Evolutionary conservation across 371 early-diverging fungal species (phyloP), one percentile per base, ranked within the genome.

Genomic region (Haplosporangium sp.): DNA sequence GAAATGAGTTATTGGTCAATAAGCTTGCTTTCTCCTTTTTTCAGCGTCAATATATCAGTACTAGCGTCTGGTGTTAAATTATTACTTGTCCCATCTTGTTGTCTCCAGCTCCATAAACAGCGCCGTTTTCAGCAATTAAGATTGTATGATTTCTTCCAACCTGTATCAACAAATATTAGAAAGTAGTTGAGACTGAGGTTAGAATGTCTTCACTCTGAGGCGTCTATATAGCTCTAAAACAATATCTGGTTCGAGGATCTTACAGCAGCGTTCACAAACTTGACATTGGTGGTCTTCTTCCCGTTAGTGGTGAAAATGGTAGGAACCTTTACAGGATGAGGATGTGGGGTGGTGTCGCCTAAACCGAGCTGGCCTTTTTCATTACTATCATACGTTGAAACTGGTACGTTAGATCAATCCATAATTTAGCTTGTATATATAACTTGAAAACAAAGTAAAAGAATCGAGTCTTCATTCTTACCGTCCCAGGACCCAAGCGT

Each of bases 311-410:
- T 20, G 35, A 67, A 71, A 42, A 79, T 71, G n/a, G 84, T 72
- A 10, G 76, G 85, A 8, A 86, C 71, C 62, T 84, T 84, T 7
- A 83, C 27, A 5, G 86, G 86, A 38, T 60, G 67, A n/a, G 82
- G 75, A 39, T 74, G 82, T 40, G 77, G 65, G 15, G 52, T 50
- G 7, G 66, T 77, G 45, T 86, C 86, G 8, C 85, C 87, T 11
- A 83, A 48, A 11, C 87, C 87, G 20, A 87, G 71, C 60, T 87
- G 87, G 3, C 87, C 87, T 47, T 74, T 82, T 44, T 85, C 87
- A 63, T 86, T 86, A 38, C 87, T 75, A 35, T 47, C 44, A 1
- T 15, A 2, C 57, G 34, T 20, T 39, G 55, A 61, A 40, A 63
- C 4, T 39, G 27, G 52, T 40, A n/a, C 35, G n/a, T 37, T 52